Evolutionary conservation across 2,329 filamentous ascomycete genomes (phyloP), one percentile per base, ranked within the genome.

Genomic region (Cylindrodendrum hubeiense): DNA sequence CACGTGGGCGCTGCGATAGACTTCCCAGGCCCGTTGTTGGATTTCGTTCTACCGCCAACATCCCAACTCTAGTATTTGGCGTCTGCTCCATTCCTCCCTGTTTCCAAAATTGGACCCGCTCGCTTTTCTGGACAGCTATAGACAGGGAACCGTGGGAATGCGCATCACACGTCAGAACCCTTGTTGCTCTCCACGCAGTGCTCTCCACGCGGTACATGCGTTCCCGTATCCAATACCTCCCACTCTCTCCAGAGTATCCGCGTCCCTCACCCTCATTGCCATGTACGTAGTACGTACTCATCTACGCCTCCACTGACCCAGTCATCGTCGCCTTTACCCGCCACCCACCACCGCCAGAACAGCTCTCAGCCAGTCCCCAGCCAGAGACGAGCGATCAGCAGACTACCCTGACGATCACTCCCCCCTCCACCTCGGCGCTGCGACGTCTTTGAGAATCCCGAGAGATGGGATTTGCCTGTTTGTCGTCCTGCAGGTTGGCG

Each of bases 341-440:
- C 57, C 63, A 63, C 59, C 52, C 44, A 41, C 54, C 44, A 50
- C 50, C 43, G 30, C 41, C 47, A 39, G 5, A 41, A 10, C 58
- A 46, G 17, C 46, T 26, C 51, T 41, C 57, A 57, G 57, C 63
- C 63, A 61, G 51, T 61, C 56, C 46, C 46, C 21, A 39, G 51
- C 57, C 57, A 41, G 26, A 60, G 34, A 37, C 34, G 21, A 22
- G 21, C 57, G 52, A 66, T 62, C 63, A 66, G 63, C 63, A 62
- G 58, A 58, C 63, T 66, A 63, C 60, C 64, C 64, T 66, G 64
- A 60, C 59, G 54, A 66, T 63, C 64, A 44, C 34, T 43, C 60
- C 24, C 24, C 56, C 43, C 60, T 51, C 37, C 54, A 24, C 34
- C 39, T 46, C 47, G 30, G 41, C 44, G 37, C 26, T 41, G 41